Percentiles rank a stretch among this genome's conserved stretches.
phyloP scores from a whole-genome alignment of 169 alveolate species.

The Besnoitia besnoiti region DNA sequence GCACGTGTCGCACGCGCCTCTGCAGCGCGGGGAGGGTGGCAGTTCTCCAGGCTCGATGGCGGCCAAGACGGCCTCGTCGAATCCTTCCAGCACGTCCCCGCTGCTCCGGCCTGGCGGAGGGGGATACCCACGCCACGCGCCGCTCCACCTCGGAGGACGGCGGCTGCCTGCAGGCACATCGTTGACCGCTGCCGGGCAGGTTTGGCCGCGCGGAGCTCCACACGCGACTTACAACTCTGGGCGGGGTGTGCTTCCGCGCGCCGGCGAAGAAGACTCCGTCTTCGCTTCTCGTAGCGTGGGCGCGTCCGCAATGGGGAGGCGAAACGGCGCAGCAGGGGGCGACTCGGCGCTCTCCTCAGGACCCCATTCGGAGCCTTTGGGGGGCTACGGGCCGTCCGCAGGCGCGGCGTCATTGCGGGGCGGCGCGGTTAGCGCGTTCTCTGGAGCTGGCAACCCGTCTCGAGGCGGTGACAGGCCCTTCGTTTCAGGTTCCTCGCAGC shows the following conservation, averaged over 20 bases:
- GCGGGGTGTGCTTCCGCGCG: too few relatives aligned
- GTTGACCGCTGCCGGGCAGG: neutral
- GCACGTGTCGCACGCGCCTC: neutral
- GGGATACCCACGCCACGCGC: neutral
- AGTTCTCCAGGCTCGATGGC: neutral
- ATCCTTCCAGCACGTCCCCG: neutral
- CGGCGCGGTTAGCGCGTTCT: too few relatives aligned
- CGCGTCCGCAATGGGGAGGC: conserved; percentile 6
- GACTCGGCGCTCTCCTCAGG: neutral
- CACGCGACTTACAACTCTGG: too few relatives aligned
- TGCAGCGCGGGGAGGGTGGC: neutral
- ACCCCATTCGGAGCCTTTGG: too few relatives aligned
- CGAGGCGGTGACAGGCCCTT: neutral
- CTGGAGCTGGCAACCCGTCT: too few relatives aligned
- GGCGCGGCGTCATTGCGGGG: too few relatives aligned
- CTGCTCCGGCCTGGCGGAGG: neutral
- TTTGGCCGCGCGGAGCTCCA: neutral
- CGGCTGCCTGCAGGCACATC: neutral
- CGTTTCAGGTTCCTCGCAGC: neutral
- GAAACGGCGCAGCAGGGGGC: neutral
- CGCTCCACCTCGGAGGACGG: neutral
- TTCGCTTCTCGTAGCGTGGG: neutral
- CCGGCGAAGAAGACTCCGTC: neutral
- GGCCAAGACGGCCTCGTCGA: neutral
- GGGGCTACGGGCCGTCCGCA: too few relatives aligned